These are phyloP conservation scores for Colletotrichum lindemuthianum DNA, from an alignment of 2,329 filamentous ascomycete species.

Conservation along the genomic window DNA sequence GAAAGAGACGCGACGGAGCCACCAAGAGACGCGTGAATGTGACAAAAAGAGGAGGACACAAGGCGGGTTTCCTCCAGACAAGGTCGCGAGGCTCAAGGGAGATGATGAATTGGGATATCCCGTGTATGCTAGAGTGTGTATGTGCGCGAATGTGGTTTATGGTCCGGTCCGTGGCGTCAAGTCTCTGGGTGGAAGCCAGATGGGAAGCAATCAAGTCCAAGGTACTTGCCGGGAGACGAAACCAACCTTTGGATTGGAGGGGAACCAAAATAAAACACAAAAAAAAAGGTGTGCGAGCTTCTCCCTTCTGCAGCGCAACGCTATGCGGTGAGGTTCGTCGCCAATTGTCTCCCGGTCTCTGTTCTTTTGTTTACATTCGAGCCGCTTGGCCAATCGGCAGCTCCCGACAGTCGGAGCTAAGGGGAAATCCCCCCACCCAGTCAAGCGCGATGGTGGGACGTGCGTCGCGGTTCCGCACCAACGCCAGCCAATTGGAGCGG, in stretches of 20 bases:
- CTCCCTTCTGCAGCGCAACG: slow-evolving; percentile 4
- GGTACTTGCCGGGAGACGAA: slow-evolving; percentile 15
- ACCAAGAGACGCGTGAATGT: not conserved
- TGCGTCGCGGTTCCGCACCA: not conserved
- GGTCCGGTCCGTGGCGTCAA: too few relatives aligned
- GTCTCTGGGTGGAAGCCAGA: too few relatives aligned
- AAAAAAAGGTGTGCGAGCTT: not conserved
- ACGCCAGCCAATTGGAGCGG: not conserved
- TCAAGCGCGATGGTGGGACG: slow-evolving; percentile 11
- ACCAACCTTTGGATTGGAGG: not conserved
- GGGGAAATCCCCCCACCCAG: slow-evolving; percentile 5
- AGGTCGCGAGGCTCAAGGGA: too few relatives aligned
- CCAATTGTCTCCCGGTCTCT: not conserved
- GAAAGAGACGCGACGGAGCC: not conserved
- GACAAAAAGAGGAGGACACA: too few relatives aligned
- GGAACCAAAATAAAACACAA: not conserved
- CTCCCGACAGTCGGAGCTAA: slow-evolving; percentile 11
- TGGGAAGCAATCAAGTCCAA: slow-evolving; percentile 9
- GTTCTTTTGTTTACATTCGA: slow-evolving; percentile 32
- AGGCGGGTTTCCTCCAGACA: too few relatives aligned
- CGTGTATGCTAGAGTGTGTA: too few relatives aligned
- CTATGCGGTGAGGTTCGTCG: not conserved
- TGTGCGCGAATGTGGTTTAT: too few relatives aligned
- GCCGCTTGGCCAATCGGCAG: slow-evolving; percentile 23
- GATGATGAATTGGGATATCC: too few relatives aligned